Evolutionary conservation across 345 rosid genomes (phyloP).

Genomic region (Raphanus raphanistrum): DNA sequence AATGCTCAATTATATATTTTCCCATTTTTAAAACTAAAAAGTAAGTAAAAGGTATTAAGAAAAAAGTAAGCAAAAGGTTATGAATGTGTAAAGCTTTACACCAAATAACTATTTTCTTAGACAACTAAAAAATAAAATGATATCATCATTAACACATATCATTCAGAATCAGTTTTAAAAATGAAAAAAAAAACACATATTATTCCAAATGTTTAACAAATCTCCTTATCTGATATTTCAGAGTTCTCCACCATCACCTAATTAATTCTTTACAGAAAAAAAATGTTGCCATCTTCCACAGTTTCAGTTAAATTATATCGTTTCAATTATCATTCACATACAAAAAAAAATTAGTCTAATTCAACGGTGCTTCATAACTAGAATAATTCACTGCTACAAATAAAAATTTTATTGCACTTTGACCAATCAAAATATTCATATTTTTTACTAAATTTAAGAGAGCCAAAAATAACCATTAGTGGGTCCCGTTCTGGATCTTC

Average conservation of each 20-base stretch:
- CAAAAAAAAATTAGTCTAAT: not conserved
- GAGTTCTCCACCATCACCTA: not conserved
- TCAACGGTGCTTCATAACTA: not conserved
- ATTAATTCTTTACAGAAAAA: not conserved
- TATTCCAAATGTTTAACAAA: not conserved
- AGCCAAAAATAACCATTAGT: not conserved
- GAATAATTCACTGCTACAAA: not conserved
- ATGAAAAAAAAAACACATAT: not conserved
- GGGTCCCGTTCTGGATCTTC: not conserved
- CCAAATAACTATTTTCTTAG: not conserved
- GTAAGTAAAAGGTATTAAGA: not conserved
- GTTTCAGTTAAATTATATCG: not conserved
- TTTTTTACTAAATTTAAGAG: not conserved
- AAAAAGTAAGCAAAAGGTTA: not conserved
- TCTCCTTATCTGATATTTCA: not conserved
- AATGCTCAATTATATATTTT: not conserved
- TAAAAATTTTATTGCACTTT: not conserved
- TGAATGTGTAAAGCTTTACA: not conserved
- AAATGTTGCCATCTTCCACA: not conserved
- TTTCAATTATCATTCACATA: not conserved
- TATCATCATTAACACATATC: not conserved
- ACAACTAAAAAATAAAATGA: not conserved
- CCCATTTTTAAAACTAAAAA: not conserved
- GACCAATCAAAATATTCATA: not conserved
- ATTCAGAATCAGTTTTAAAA: too few relatives aligned